Evolutionary conservation across 768 basidiomycete species (phyloP).

Genomic region (Lentinus tigrinus): DNA sequence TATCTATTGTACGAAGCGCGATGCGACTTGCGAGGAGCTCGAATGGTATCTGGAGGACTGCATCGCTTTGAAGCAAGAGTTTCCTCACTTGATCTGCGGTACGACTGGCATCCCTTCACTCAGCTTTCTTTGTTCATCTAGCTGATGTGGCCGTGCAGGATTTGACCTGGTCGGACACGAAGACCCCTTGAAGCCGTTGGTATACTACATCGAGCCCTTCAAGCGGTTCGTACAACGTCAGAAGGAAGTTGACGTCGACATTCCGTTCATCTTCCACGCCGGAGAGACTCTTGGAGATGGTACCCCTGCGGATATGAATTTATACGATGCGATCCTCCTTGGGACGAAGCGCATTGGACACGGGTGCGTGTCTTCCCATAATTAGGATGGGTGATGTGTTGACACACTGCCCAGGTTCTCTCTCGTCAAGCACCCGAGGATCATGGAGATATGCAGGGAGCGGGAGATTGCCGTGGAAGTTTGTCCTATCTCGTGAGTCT

Average conservation of each 20-base stretch:
- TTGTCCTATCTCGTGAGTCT: conserved; percentile 76
- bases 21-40: conserved; percentile 53
- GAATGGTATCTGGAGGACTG: conserved; percentile 75
- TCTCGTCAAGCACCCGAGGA: conserved; percentile 70
- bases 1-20: conserved; percentile 66
- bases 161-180: conserved; percentile 84
- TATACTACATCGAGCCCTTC: conserved; percentile 60
- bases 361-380: conserved; percentile 43
- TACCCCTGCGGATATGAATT: conserved; percentile 64
- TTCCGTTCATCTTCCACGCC: conserved; percentile 79
- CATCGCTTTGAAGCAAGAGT: conserved; percentile 67
- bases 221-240: conserved; percentile 57
- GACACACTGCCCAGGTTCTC: conserved; percentile 51
- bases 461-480: conserved; percentile 68
- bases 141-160: conserved; percentile 42
- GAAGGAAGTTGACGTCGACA: conserved; percentile 55
- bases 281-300: conserved; percentile 83
- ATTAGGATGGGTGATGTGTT: not conserved
- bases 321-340: conserved; percentile 77
- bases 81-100: conserved; percentile 58
- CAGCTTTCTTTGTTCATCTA: not conserved
- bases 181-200: conserved; percentile 56
- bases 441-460: conserved; percentile 67
- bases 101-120: not conserved
- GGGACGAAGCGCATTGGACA: conserved; percentile 83